phyloP scores from a whole-genome alignment of 306 rosid genomes.

The Argentina anserina region DNA sequence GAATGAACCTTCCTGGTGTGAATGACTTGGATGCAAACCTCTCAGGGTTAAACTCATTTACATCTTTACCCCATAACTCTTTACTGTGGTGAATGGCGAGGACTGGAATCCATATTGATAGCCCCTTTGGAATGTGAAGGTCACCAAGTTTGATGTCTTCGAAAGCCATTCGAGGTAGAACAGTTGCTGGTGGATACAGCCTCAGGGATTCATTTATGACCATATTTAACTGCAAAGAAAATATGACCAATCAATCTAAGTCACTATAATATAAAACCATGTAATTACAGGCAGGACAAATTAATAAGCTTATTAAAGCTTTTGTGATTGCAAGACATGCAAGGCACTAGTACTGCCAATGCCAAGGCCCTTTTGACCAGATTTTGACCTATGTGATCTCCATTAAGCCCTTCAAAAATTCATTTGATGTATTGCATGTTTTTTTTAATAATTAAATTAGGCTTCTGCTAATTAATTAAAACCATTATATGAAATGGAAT shows the following conservation, averaged over 20 bases:
- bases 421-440: not conserved
- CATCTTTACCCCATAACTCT: constrained; percentile 90
- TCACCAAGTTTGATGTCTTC: constrained; percentile 81
- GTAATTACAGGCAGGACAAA: not conserved
- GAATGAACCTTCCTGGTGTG: constrained; percentile 67
- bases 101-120: constrained; percentile 94
- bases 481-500: not conserved
- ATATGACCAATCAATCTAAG: not conserved
- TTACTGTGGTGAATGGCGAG: constrained; percentile 91
- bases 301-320: not conserved
- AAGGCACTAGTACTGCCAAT: constrained; percentile 1
- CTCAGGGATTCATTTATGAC: constrained; percentile 91
- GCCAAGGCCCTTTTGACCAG: constrained; percentile 2
- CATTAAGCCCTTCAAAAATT: constrained; percentile 4
- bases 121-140: constrained; percentile 78
- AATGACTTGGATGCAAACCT: constrained; percentile 74
- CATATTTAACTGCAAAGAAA: constrained; percentile 65
- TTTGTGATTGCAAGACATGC: constrained; percentile 10
- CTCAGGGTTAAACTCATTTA: constrained; percentile 82
- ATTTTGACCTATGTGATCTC: constrained; percentile 11
- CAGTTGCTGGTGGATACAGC: constrained; percentile 89
- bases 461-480: not conserved
- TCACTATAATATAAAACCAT: not conserved
- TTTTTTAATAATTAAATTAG: constrained; percentile 8
- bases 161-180: constrained; percentile 88